These are phyloP conservation scores for Leonotis leonurus DNA, from an alignment of 257 asterid species.

Conservation along the genomic window DNA sequence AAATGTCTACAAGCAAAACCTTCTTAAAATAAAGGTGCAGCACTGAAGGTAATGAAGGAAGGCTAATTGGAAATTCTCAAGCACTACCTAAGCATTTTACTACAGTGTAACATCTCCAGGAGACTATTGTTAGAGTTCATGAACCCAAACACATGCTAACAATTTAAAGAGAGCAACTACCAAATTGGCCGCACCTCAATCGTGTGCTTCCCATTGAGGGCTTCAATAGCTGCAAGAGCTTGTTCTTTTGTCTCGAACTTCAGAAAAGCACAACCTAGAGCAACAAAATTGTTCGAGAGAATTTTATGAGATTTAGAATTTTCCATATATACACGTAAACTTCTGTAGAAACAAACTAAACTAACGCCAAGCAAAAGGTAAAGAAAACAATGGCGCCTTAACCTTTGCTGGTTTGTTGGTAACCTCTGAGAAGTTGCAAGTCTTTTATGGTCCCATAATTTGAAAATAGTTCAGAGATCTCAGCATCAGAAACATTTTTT, in stretches of 20 bases:
- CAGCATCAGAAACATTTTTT: constrained; percentile 77
- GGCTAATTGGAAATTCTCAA: background rate
- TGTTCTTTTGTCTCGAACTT: constrained; percentile 92
- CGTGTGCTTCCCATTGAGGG: constrained; percentile 88
- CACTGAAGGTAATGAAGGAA: too few relatives aligned
- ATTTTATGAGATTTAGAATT: background rate
- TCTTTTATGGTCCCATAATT: constrained; percentile 83
- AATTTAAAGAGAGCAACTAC: too few relatives aligned
- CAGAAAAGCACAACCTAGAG: constrained; percentile 88
- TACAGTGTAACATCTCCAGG: background rate
- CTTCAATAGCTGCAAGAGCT: constrained; percentile 85
- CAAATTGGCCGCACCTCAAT: constrained; percentile 91
- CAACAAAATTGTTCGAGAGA: constrained; percentile 5
- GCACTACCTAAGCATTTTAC: background rate
- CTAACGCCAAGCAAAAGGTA: background rate
- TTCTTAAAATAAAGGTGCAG: too few relatives aligned
- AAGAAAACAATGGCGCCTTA: constrained; percentile 6
- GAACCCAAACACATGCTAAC: background rate
- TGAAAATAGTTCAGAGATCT: constrained; percentile 78
- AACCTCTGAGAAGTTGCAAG: constrained; percentile 90
- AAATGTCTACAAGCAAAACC: too few relatives aligned
- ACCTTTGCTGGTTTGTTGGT: constrained; percentile 98
- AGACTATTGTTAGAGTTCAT: background rate
- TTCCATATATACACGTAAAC: background rate
- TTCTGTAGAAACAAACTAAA: constrained; percentile 12